Evolutionary conservation across 768 basidiomycete species (phyloP).

Genomic region (Podaxis sp.): DNA sequence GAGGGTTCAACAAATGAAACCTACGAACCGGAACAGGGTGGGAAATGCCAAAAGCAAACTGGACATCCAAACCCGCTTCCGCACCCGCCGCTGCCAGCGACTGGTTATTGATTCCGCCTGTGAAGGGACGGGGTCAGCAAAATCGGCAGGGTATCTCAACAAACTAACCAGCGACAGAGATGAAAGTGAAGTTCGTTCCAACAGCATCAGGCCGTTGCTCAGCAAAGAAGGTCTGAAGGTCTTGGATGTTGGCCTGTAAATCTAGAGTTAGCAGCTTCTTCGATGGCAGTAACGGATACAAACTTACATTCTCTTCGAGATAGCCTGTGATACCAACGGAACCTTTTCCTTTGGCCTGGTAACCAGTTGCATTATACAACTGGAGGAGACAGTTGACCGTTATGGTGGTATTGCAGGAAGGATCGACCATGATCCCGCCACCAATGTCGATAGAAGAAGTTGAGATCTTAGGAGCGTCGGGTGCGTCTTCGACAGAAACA

Average conservation of each 20-base stretch:
- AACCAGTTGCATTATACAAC: constrained; percentile 52
- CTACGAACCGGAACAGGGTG: constrained; percentile 50
- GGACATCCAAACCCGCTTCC: constrained; percentile 65
- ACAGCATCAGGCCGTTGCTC: constrained; percentile 46
- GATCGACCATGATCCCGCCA: constrained; percentile 42
- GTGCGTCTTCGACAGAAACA: constrained; percentile 24
- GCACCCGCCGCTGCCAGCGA: constrained; percentile 44
- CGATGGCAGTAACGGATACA: neutral
- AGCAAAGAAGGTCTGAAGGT: constrained; percentile 49
- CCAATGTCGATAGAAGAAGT: constrained; percentile 20
- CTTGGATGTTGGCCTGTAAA: constrained; percentile 40
- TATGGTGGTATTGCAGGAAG: constrained; percentile 47
- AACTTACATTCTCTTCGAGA: constrained; percentile 25
- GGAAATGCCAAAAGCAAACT: constrained; percentile 61
- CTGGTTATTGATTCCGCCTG: constrained; percentile 65
- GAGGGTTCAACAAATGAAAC: neutral
- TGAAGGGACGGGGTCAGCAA: too few relatives aligned
- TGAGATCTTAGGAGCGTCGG: constrained; percentile 24
- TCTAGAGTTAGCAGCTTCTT: neutral
- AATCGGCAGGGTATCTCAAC: too few relatives aligned
- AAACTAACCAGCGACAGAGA: constrained; percentile 65
- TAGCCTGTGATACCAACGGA: constrained; percentile 55
- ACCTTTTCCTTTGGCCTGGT: constrained; percentile 41
- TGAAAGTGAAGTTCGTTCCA: constrained; percentile 48
- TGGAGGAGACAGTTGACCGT: constrained; percentile 54